These are phyloP conservation scores for Aspergillus thermomutatus DNA, from an alignment of 2,329 filamentous ascomycete genomes.

Conservation along the genomic window DNA sequence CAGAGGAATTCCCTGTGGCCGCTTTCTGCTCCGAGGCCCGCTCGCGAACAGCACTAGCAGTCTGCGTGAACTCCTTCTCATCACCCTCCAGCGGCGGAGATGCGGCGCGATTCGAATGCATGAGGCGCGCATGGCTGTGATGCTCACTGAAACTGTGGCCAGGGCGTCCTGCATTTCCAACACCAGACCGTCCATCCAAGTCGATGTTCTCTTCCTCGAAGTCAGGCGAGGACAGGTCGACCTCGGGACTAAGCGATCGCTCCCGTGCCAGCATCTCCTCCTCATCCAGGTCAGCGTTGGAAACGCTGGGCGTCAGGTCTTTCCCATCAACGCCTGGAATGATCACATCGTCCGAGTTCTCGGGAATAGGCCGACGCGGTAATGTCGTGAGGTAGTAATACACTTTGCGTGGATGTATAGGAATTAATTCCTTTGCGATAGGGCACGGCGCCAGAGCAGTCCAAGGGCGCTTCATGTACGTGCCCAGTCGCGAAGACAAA, in stretches of 20 bases:
- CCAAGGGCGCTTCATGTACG: slow-evolving; percentile 87
- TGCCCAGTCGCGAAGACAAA: slow-evolving; percentile 85
- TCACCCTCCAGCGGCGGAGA: slow-evolving; percentile 90
- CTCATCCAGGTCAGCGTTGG: slow-evolving; percentile 70
- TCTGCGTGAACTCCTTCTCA: slow-evolving; percentile 95
- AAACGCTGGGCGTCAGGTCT: slow-evolving; percentile 81
- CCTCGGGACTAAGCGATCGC: slow-evolving; percentile 75
- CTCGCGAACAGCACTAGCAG: slow-evolving; percentile 75
- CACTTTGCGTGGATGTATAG: slow-evolving; percentile 86
- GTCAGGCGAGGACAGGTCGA: slow-evolving; percentile 83
- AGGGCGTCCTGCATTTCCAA: slow-evolving; percentile 51
- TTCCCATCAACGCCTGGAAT: slow-evolving; percentile 50
- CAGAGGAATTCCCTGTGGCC: slow-evolving; percentile 29
- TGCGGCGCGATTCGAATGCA: slow-evolving; percentile 66
- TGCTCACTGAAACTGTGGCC: slow-evolving; percentile 51
- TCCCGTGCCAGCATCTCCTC: slow-evolving; percentile 58
- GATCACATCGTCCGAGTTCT: slow-evolving; percentile 54
- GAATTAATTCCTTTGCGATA: slow-evolving; percentile 86
- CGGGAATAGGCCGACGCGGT: slow-evolving; percentile 76
- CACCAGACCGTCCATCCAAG: slow-evolving; percentile 54
- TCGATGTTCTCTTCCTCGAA: slow-evolving; percentile 69
- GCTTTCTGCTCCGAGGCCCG: slow-evolving; percentile 43
- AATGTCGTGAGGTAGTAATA: slow-evolving; percentile 96
- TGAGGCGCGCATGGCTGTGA: slow-evolving; percentile 55
- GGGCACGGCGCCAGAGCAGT: slow-evolving; percentile 76